These are phyloP conservation scores for Daldinia loculata DNA, from an alignment of 495 filamentous ascomycete species.

Conservation along the genomic window DNA sequence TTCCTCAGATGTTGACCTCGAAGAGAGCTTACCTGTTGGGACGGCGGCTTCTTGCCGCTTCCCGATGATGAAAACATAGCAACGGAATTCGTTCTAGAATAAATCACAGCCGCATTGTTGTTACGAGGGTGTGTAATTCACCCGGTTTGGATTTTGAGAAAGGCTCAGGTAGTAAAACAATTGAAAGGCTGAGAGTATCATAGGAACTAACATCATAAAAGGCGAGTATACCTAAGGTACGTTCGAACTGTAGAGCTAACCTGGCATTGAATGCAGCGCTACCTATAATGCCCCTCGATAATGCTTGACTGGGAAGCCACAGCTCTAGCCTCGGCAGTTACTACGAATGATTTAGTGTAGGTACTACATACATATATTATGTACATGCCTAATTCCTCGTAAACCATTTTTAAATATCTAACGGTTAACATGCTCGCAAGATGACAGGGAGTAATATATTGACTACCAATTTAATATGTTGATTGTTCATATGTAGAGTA, in stretches of 20 bases:
- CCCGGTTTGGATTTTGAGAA: constrained; percentile 12
- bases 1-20: constrained; percentile 2
- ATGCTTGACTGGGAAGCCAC: constrained; percentile 14
- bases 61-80: constrained; percentile 65
- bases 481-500: neutral
- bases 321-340: constrained; percentile 30
- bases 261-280: no score
- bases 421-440: neutral
- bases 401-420: no score
- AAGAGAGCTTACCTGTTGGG: constrained; percentile 69
- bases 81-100: constrained; percentile 28
- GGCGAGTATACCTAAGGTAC: constrained; percentile 5
- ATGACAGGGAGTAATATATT: neutral
- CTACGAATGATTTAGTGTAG: neutral
- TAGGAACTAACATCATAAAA: neutral
- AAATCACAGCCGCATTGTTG: constrained; percentile 40
- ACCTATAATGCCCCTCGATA: constrained; percentile 33
- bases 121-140: constrained; percentile 12
- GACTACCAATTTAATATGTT: neutral
- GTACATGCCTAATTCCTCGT: no score
- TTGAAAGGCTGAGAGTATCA: neutral
- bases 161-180: neutral
- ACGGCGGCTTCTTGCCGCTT: constrained; percentile 70
- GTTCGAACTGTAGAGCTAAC: constrained; percentile 24
- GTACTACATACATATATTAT: neutral